phyloP scores from a whole-genome alignment of 305 asterid species.

The Lippia alba region DNA sequence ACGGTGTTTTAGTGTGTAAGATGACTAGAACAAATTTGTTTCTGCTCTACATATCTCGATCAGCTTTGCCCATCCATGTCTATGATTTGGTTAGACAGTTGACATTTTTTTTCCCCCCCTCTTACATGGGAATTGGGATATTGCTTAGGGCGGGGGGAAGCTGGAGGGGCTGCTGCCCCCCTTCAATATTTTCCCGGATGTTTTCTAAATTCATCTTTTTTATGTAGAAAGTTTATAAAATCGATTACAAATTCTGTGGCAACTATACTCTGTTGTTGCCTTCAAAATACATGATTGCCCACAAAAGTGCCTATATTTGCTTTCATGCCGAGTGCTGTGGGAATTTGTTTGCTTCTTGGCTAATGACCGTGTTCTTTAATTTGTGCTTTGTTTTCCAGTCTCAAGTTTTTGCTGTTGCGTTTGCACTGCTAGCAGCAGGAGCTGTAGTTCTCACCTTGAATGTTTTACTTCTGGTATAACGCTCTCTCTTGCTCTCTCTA shows the following conservation, averaged over 20 bases:
- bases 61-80: background rate
- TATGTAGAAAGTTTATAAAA: too few relatives aligned
- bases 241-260: background rate
- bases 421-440: conserved; percentile 92
- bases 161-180: too few relatives aligned
- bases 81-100: too few relatives aligned
- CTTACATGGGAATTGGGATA: too few relatives aligned
- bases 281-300: conserved; percentile 6
- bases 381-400: conserved; percentile 56
- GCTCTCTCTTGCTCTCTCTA: conserved; percentile 18
- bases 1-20: background rate
- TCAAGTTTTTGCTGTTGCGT: conserved; percentile 92
- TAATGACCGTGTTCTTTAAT: conserved; percentile 14
- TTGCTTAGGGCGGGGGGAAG: too few relatives aligned
- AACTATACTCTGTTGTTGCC: conserved; percentile 1
- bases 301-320: conserved; percentile 1
- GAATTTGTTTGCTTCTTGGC: conserved; percentile 12
- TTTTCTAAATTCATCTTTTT: background rate
- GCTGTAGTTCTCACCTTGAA: conserved; percentile 91
- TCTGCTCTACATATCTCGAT: background rate
- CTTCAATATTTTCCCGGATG: background rate
- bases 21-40: background rate
- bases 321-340: conserved; percentile 1
- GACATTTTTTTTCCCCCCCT: too few relatives aligned
- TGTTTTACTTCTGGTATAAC: conserved; percentile 84